These are phyloP conservation scores for Scortechinia acanthostroma DNA, from an alignment of 2,329 filamentous ascomycete genomes.

Conservation along the genomic window DNA sequence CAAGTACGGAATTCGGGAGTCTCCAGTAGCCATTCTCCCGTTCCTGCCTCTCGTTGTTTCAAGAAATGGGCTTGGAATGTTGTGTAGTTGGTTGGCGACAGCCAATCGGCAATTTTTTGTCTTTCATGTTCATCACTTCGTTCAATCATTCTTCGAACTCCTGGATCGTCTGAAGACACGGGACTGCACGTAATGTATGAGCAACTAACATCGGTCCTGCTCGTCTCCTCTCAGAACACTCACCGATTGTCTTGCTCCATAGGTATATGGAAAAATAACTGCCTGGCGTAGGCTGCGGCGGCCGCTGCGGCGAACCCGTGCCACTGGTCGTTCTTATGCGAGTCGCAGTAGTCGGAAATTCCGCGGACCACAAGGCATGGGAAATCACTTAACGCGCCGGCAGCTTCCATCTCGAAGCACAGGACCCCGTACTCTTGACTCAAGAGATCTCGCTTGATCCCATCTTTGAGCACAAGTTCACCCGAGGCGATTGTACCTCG, in stretches of 20 bases:
- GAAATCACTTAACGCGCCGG: background rate
- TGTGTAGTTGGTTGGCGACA: too few relatives aligned
- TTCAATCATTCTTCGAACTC: too few relatives aligned
- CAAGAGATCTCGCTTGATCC: background rate
- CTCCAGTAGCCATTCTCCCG: background rate
- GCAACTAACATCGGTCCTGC: too few relatives aligned
- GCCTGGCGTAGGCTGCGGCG: background rate
- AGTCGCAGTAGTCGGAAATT: background rate
- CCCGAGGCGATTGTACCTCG: background rate
- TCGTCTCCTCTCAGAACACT: too few relatives aligned
- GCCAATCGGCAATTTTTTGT: too few relatives aligned
- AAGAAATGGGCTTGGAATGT: too few relatives aligned
- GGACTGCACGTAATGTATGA: too few relatives aligned
- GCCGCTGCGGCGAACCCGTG: background rate
- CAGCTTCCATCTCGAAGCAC: background rate
- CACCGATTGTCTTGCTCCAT: too few relatives aligned
- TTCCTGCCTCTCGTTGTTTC: background rate
- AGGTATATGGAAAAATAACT: too few relatives aligned
- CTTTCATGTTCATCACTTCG: too few relatives aligned
- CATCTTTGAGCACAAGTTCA: background rate
- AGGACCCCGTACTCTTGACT: background rate
- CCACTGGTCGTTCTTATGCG: constrained; percentile 1
- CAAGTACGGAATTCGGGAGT: background rate
- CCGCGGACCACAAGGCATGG: background rate
- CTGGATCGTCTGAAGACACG: too few relatives aligned